Evolutionary conservation across 176 grass and related monocot genomes (phyloP).

Genomic region (Eremochloa ophiuroides): DNA sequence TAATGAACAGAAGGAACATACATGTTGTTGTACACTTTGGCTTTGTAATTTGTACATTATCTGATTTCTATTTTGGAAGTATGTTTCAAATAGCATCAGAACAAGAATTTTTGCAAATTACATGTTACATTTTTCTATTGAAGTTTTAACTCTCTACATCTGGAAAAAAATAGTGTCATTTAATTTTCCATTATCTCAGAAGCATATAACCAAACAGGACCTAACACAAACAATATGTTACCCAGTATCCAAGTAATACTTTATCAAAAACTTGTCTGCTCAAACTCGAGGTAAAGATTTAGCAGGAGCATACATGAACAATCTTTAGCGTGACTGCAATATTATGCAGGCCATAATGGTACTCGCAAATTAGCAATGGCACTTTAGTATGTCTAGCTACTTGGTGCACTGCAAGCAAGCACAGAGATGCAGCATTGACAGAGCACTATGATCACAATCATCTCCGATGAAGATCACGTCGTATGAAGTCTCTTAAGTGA

Average conservation of each 20-base stretch:
- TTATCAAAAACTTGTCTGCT: background rate
- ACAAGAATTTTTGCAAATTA: background rate
- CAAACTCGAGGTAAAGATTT: background rate
- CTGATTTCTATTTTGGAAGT: background rate
- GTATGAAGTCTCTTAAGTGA: background rate
- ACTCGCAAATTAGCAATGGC: background rate
- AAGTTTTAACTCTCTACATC: background rate
- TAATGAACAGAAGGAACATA: background rate
- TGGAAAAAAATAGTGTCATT: background rate
- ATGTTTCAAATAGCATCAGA: background rate
- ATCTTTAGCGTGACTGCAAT: background rate
- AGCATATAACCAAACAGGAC: background rate
- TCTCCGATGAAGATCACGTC: background rate
- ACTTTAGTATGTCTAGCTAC: background rate
- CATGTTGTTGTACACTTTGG: background rate
- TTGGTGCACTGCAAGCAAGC: background rate
- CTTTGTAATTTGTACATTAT: slow-evolving; percentile 1
- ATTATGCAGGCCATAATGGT: background rate
- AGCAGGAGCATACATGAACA: background rate
- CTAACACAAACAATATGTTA: background rate
- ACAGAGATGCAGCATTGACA: background rate
- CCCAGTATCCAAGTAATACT: background rate
- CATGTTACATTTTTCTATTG: background rate
- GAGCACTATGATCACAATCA: background rate
- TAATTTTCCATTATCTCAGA: background rate